A percentile compares a stretch with the other conserved stretches of the same genome.
Conservation (phyloP, 768 basidiomycete genomes). For the Lentinula boryana region DNA sequence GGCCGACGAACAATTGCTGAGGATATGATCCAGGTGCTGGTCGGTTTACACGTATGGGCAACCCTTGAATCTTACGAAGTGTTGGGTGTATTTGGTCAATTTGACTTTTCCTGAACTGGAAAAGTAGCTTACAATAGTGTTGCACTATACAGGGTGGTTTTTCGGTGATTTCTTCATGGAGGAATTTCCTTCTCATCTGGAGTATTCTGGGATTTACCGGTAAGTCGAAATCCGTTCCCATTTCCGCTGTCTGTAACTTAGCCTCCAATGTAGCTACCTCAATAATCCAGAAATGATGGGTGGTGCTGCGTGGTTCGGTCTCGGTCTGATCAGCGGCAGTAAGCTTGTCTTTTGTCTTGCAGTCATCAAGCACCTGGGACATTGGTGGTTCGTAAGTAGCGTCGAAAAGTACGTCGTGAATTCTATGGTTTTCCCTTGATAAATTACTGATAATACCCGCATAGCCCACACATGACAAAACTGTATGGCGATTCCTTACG, state of each 20-base stretch:
- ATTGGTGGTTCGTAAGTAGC: slow-evolving; percentile 92
- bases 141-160: slow-evolving; percentile 73
- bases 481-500: slow-evolving; percentile 91
- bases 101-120: neutral
- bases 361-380: slow-evolving; percentile 76
- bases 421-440: neutral
- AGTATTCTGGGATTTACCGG: slow-evolving; percentile 97
- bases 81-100: slow-evolving; percentile 83
- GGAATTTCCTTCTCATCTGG: slow-evolving; percentile 82
- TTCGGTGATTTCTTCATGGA: slow-evolving; percentile 98
- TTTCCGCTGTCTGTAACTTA: neutral
- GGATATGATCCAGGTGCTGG: slow-evolving; percentile 49
- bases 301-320: slow-evolving; percentile 91
- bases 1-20: neutral
- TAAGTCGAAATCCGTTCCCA: slow-evolving; percentile 19
- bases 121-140: neutral
- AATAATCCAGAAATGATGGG: slow-evolving; percentile 97
- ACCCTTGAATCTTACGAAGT: slow-evolving; percentile 88
- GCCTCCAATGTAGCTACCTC: slow-evolving; percentile 52
- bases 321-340: slow-evolving; percentile 87
- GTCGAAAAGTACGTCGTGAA: slow-evolving; percentile 75
- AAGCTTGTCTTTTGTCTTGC: slow-evolving; percentile 87
- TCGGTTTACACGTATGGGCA: slow-evolving; percentile 89
- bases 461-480: slow-evolving; percentile 96
- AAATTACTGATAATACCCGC: neutral